These are phyloP conservation scores for Nepenthes gracilis DNA, from an alignment of 148 eudicot genomes.

Conservation along the genomic window DNA sequence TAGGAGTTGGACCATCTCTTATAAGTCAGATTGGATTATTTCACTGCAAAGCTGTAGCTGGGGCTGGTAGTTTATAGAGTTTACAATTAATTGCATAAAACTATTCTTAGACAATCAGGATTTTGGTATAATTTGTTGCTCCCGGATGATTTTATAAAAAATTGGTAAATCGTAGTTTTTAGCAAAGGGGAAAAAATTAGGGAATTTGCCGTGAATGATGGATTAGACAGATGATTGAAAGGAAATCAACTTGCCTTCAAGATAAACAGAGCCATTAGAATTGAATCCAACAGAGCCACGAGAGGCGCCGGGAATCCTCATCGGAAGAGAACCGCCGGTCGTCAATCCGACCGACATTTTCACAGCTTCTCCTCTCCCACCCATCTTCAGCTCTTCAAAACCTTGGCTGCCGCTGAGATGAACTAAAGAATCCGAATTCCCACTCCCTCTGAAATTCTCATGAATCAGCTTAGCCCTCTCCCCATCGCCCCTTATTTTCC, in stretches of 20 bases:
- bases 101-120: too few relatives aligned
- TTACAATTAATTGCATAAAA: too few relatives aligned
- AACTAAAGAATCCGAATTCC: constrained; percentile 4
- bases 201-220: neutral
- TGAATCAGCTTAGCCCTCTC: constrained; percentile 40
- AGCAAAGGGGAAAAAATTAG: too few relatives aligned
- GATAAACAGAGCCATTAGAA: constrained; percentile 56
- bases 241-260: constrained; percentile 27
- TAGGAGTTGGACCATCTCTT: too few relatives aligned
- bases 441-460: neutral
- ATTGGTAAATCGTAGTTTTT: too few relatives aligned
- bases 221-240: neutral
- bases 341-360: constrained; percentile 35
- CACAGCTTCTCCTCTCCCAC: constrained; percentile 3
- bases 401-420: constrained; percentile 16
- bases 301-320: constrained; percentile 43
- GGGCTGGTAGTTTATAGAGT: too few relatives aligned
- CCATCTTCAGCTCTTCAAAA: constrained; percentile 15
- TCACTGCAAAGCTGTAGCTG: too few relatives aligned
- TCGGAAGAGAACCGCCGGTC: constrained; percentile 18
- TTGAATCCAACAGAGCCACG: constrained; percentile 55
- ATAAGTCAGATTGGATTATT: too few relatives aligned
- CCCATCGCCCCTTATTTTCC: constrained; percentile 13
- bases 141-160: too few relatives aligned
- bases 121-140: too few relatives aligned